Base-by-base conservation (phyloP, 2,329 filamentous ascomycete species). In the Neofusicoccum laricinum region DNA sequence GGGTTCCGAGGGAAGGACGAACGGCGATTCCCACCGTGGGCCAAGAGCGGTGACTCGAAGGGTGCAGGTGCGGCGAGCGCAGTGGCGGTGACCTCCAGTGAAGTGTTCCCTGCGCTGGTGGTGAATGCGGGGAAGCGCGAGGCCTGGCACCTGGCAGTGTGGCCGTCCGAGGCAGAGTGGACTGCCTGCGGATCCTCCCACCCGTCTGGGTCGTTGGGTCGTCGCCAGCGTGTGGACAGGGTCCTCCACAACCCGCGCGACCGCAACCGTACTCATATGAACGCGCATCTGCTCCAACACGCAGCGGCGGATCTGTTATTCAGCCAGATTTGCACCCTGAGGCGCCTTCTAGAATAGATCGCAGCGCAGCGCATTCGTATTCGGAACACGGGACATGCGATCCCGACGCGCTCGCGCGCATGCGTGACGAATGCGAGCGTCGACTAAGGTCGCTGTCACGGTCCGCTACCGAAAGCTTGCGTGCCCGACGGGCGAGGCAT, bases 311-410 rank as follows among this genome's bases (percentile, higher is more conserved):
- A 49, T 49, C 46, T 38, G 49, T 32, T 17, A 19, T 36, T 11
- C 51, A 55, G 36, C 15, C 25, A 21, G 15, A 46, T 32, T 58
- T 43, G 19, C 41, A 32, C 40, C 55, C 55, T 36, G 55, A 46
- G 55, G 55, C 55, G 41, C 6, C 55, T 58, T 58, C 53, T 21
- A 59, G 55, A 46, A 59, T 3, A 2, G n/a, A 43, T 58, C 40
- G 53, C 21, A 14, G 40, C 21, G 7, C 30, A 45, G 40, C 55
- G 41, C 55, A 46, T 46, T 59, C 55, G 55, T 59, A 45, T 59
- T 46, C 55, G 55, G 55, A 34, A 21, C n/a, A 14, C 55, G 55
- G 55, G 25, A 30, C 36, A 19, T n/a, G 55, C 41, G 55, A 36
- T 59, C 17, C 55, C 55, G 55, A 59, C 1, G 38, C 15, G 3